Percentiles rank a stretch among this genome's conserved stretches.
phyloP scores from a whole-genome alignment of 2,329 filamentous ascomycete species.

The Alternaria consortialis region DNA sequence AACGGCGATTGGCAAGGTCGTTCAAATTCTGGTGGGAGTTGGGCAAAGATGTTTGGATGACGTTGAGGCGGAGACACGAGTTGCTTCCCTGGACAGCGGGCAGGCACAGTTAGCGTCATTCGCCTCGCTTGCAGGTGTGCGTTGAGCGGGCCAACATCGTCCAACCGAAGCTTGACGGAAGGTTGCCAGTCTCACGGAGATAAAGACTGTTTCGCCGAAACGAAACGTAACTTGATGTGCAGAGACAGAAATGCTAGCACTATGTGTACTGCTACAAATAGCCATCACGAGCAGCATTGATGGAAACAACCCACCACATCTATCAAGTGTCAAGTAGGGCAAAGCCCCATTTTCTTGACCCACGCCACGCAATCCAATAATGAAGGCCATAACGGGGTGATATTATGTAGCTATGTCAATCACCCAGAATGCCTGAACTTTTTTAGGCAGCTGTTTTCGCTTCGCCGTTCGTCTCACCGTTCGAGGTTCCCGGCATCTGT shows the following conservation, averaged over 20 bases:
- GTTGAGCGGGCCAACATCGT: constrained; percentile 12
- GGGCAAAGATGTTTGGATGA: constrained; percentile 47
- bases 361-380: neutral
- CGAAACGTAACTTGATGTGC: neutral
- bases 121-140: constrained; percentile 13
- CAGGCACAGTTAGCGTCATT: constrained; percentile 29
- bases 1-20: constrained; percentile 10
- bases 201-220: neutral
- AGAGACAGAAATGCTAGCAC: neutral
- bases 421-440: neutral
- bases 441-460: constrained; percentile 28
- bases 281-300: neutral
- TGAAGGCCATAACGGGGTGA: neutral
- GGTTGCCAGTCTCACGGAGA: neutral
- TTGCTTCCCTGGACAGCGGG: constrained; percentile 33
- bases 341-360: neutral
- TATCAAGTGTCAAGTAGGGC: neutral
- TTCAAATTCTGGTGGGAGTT: constrained; percentile 22
- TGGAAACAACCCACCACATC: neutral
- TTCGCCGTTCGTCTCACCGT: constrained; percentile 35
- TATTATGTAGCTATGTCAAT: neutral
- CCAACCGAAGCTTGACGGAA: constrained; percentile 1
- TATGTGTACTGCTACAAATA: neutral
- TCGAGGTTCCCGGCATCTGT: constrained; percentile 59
- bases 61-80: constrained; percentile 39